Evolutionary conservation across 2,329 filamentous ascomycete species (phyloP).

Genomic region (Ophiostoma quercus): DNA sequence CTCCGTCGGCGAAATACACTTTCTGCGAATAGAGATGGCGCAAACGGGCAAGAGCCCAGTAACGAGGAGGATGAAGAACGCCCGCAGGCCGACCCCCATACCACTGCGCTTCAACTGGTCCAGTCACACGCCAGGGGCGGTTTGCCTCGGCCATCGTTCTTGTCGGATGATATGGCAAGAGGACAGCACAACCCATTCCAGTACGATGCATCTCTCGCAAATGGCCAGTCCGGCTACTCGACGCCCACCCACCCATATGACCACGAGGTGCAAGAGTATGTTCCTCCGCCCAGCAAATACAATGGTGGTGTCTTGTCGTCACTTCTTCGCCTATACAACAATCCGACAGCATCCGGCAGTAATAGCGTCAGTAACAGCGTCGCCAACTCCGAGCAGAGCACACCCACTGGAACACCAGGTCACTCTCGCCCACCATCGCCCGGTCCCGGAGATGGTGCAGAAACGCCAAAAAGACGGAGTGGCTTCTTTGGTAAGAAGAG

Average conservation of each 20-base stretch:
- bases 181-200: slow-evolving; percentile 19
- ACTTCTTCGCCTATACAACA: slow-evolving; percentile 64
- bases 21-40: background rate
- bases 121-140: slow-evolving; percentile 23
- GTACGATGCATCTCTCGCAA: slow-evolving; percentile 26
- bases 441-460: slow-evolving; percentile 25
- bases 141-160: background rate
- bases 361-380: slow-evolving; percentile 33
- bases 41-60: background rate
- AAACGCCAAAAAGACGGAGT: slow-evolving; percentile 35
- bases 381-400: slow-evolving; percentile 40
- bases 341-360: slow-evolving; percentile 33
- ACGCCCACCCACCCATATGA: slow-evolving; percentile 50
- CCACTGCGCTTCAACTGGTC: slow-evolving; percentile 27
- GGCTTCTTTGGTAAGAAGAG: slow-evolving; percentile 40
- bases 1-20: slow-evolving; percentile 6
- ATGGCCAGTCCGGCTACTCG: slow-evolving; percentile 30
- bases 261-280: slow-evolving; percentile 52
- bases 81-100: slow-evolving; percentile 18
- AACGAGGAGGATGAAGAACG: slow-evolving; percentile 13
- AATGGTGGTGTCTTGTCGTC: slow-evolving; percentile 68
- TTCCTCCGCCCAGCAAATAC: slow-evolving; percentile 62
- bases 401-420: slow-evolving; percentile 41
- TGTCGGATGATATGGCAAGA: background rate
- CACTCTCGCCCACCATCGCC: slow-evolving; percentile 42